These are phyloP conservation scores for Erysimum cheiri DNA, from an alignment of 441 rosid genomes.

Conservation along the genomic window DNA sequence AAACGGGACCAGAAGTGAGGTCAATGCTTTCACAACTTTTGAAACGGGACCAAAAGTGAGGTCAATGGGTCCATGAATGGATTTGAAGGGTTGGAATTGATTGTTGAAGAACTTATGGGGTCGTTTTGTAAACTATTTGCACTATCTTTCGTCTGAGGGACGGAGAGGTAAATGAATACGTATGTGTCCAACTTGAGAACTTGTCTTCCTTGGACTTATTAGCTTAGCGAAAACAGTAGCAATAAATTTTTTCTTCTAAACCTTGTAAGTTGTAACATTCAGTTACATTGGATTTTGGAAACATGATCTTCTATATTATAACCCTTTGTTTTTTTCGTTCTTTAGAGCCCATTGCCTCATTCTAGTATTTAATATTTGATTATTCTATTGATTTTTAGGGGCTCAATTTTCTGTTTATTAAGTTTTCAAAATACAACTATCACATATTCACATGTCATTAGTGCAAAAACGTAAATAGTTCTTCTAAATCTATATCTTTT, in stretches of 20 bases:
- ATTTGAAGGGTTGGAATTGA: background rate
- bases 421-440: too few species aligned
- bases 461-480: too few species aligned
- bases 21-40: too few species aligned
- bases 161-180: background rate
- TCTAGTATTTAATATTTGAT: too few species aligned
- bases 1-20: constrained; percentile 42
- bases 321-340: too few species aligned
- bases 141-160: background rate
- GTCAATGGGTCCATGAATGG: background rate
- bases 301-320: too few species aligned
- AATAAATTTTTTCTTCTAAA: background rate
- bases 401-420: background rate
- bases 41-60: too few species aligned
- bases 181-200: background rate
- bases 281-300: too few species aligned
- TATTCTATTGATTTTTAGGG: background rate
- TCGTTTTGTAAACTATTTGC: background rate
- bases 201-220: background rate
- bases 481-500: too few species aligned
- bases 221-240: background rate
- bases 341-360: too few species aligned
- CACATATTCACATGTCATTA: background rate
- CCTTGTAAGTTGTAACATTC: background rate
- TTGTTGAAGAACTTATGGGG: background rate